Conservation (phyloP, 345 rosid genomes). For the Excoecaria agallocha region DNA sequence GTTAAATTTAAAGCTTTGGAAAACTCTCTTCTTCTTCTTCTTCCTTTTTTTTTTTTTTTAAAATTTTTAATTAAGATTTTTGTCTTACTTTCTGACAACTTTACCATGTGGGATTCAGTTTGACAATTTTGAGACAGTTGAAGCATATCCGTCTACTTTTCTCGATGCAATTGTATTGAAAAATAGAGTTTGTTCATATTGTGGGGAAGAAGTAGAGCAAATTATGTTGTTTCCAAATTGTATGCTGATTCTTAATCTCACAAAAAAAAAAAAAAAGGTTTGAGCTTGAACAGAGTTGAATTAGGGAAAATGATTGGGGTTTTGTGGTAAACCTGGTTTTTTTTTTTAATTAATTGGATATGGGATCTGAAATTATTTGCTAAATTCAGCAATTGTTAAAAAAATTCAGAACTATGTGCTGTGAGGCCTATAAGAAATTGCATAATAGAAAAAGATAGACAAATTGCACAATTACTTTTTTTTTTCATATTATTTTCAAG, state of each 20-base stretch:
- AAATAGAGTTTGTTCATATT: neutral
- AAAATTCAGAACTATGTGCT: neutral
- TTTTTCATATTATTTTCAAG: neutral
- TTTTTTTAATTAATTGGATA: neutral
- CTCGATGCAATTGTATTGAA: neutral
- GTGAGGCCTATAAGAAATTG: neutral
- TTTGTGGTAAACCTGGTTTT: neutral
- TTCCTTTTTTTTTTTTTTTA: no score
- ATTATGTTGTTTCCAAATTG: neutral
- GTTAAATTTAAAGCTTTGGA: neutral
- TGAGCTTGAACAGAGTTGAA: neutral
- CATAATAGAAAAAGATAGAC: neutral
- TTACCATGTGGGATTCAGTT: neutral
- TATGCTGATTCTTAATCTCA: neutral
- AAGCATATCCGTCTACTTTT: neutral
- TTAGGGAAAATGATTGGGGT: neutral
- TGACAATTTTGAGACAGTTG: neutral
- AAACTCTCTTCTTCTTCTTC: no score
- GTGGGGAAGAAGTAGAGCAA: neutral
- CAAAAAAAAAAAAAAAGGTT: neutral
- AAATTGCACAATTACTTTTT: neutral
- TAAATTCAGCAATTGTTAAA: neutral
- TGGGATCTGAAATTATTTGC: neutral
- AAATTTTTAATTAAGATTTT: neutral
- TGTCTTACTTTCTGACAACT: neutral